Evolutionary conservation across 2,329 filamentous ascomycete genomes (phyloP).

Genomic region (Sclerotinia glacialis): DNA sequence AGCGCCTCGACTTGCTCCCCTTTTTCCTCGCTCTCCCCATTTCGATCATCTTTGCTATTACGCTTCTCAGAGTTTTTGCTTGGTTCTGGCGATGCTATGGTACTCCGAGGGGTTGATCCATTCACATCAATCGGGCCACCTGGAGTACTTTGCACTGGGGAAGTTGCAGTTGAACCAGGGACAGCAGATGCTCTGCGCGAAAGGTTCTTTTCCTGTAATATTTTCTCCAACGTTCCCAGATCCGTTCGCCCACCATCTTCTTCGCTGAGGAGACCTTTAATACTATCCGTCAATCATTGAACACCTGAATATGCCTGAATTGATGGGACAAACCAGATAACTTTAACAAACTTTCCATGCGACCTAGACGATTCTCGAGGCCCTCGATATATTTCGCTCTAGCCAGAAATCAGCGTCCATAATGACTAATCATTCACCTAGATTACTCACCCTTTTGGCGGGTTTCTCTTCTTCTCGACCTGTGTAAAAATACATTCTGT

Average conservation of each 20-base stretch:
- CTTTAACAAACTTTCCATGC: slow-evolving; percentile 89
- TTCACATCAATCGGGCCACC: slow-evolving; percentile 40
- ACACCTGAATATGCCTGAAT: neutral
- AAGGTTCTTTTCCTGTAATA: slow-evolving; percentile 55
- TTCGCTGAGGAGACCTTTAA: slow-evolving; percentile 71
- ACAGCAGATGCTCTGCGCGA: slow-evolving; percentile 35
- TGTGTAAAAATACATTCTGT: slow-evolving; percentile 96
- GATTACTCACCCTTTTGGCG: slow-evolving; percentile 79
- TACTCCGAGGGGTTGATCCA: slow-evolving; percentile 45
- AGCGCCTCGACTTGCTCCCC: slow-evolving; percentile 78
- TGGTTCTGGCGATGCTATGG: slow-evolving; percentile 49
- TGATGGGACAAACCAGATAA: slow-evolving; percentile 61
- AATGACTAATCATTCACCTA: neutral
- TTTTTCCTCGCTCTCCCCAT: slow-evolving; percentile 45
- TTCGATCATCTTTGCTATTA: slow-evolving; percentile 32
- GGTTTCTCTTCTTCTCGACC: slow-evolving; percentile 97
- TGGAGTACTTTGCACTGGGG: slow-evolving; percentile 46
- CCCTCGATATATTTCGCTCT: slow-evolving; percentile 98
- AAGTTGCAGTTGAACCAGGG: slow-evolving; percentile 35
- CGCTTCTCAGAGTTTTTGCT: slow-evolving; percentile 32
- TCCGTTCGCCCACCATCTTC: slow-evolving; percentile 85
- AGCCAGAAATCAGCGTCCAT: slow-evolving; percentile 32
- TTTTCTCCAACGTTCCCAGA: slow-evolving; percentile 81
- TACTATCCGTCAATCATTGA: slow-evolving; percentile 26
- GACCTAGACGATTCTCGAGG: slow-evolving; percentile 87